phyloP scores from a whole-genome alignment of 768 basidiomycete genomes.

The Agrocybe pediades region DNA sequence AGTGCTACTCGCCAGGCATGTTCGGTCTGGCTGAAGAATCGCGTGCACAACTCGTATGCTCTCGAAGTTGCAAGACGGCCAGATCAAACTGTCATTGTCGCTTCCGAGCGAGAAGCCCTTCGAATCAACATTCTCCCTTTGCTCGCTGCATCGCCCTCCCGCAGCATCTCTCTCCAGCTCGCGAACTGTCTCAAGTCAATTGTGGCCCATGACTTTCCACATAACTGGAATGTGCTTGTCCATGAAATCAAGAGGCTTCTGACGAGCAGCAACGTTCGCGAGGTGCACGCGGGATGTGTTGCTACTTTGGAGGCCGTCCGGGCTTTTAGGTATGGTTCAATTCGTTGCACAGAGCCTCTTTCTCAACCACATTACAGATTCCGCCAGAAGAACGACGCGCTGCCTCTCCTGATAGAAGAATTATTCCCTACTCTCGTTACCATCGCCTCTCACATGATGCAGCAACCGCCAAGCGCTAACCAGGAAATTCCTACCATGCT shows the following conservation, averaged over 20 bases:
- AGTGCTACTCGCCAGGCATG: constrained; percentile 85
- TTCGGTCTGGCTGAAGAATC: constrained; percentile 90
- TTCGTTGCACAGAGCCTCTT: neutral
- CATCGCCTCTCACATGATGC: constrained; percentile 73
- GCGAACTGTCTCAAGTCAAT: constrained; percentile 73
- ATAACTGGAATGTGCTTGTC: constrained; percentile 71
- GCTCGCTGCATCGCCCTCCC: constrained; percentile 66
- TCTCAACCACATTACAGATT: constrained; percentile 47
- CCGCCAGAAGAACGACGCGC: constrained; percentile 61
- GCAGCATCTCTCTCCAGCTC: constrained; percentile 75
- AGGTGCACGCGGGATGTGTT: constrained; percentile 82
- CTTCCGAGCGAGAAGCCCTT: constrained; percentile 74
- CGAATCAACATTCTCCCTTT: constrained; percentile 68
- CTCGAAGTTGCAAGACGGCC: constrained; percentile 51
- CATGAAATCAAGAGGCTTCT: constrained; percentile 68
- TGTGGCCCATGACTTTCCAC: constrained; percentile 77
- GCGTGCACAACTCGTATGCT: constrained; percentile 69
- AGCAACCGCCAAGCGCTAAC: constrained; percentile 57
- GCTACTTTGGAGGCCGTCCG: constrained; percentile 77
- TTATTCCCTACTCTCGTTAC: constrained; percentile 76
- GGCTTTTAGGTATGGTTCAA: constrained; percentile 62
- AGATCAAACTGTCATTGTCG: constrained; percentile 63
- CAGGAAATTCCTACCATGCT: constrained; percentile 83
- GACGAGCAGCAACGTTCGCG: constrained; percentile 60
- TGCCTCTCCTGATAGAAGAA: constrained; percentile 58